Conservation (phyloP, 2,329 filamentous ascomycete genomes). For the Fusarium anguioides region DNA sequence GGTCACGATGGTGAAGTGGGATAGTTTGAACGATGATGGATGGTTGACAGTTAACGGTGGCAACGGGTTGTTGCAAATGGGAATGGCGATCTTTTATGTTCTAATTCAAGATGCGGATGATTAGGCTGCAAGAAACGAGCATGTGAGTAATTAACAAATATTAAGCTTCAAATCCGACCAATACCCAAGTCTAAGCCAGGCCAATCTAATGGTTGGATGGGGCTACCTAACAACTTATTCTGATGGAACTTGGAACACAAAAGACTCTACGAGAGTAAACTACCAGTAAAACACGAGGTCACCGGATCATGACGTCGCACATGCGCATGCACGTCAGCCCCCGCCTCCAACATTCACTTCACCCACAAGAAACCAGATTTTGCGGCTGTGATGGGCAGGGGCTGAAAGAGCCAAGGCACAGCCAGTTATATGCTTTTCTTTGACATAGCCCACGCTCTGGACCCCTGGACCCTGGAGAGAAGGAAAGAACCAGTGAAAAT, state of each 20-base stretch:
- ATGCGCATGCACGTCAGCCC: slow-evolving; percentile 44
- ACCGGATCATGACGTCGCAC: slow-evolving; percentile 41
- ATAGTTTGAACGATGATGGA: slow-evolving; percentile 7
- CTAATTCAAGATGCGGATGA: not conserved
- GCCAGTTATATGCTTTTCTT: slow-evolving; percentile 21
- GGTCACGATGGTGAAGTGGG: slow-evolving; percentile 26
- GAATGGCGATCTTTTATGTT: slow-evolving; percentile 42
- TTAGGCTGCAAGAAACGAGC: slow-evolving; percentile 7
- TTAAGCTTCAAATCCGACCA: slow-evolving; percentile 29
- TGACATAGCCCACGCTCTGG: slow-evolving; percentile 13
- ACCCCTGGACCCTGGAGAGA: slow-evolving; percentile 39
- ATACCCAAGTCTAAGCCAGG: slow-evolving; percentile 27
- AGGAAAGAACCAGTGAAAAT: not conserved
- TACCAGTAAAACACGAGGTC: slow-evolving; percentile 25
- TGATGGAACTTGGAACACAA: slow-evolving; percentile 15
- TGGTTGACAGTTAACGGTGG: slow-evolving; percentile 21
- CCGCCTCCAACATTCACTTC: slow-evolving; percentile 13
- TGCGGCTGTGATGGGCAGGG: slow-evolving; percentile 18
- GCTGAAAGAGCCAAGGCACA: slow-evolving; percentile 1
- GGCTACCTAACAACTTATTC: slow-evolving; percentile 2
- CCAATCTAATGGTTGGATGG: slow-evolving; percentile 10
- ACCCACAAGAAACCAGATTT: slow-evolving; percentile 43
- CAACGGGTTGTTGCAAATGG: slow-evolving; percentile 1
- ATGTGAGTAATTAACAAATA: not conserved
- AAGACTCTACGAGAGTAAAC: not conserved